Conservation (phyloP, 78 protist species). For the Dictyostelium intermedium region DNA sequence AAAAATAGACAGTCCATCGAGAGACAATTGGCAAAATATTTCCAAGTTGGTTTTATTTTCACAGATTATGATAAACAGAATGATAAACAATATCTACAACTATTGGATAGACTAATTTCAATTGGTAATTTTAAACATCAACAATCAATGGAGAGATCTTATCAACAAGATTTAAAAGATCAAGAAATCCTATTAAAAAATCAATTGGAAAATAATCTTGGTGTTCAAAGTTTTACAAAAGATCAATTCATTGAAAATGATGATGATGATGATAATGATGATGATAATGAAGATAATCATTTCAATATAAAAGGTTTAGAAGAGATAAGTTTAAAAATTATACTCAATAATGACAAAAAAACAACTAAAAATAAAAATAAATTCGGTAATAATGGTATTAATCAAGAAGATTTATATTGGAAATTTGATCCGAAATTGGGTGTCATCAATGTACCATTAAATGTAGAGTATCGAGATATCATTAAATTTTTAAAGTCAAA, state of each 20-base stretch:
- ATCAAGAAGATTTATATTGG: not conserved
- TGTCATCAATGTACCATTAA: conserved; percentile 6
- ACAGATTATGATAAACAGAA: conserved; percentile 52
- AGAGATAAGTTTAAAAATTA: not conserved
- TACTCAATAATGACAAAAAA: not conserved
- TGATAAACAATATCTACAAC: not conserved
- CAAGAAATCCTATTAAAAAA: not conserved
- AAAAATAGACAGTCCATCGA: conserved; percentile 12
- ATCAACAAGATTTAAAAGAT: not conserved
- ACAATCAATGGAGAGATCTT: not conserved
- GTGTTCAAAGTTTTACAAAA: not conserved
- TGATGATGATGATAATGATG: not conserved
- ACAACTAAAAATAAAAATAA: not conserved
- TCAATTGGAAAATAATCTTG: not conserved
- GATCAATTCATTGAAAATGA: not conserved
- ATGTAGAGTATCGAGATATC: not conserved
- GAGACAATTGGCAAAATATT: not conserved
- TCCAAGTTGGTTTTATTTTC: not conserved
- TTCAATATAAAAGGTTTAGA: not conserved
- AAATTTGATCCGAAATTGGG: conserved; percentile 7
- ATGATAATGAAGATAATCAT: too few species aligned
- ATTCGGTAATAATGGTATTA: not conserved
- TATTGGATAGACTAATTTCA: not conserved
- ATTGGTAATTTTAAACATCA: conserved; percentile 1
- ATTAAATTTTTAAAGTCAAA: not conserved